Evolutionary conservation across 192 early-diverging fungal genomes (phyloP), one percentile per base, ranked within the genome.

Genomic region (Allomyces macrogynus): DNA sequence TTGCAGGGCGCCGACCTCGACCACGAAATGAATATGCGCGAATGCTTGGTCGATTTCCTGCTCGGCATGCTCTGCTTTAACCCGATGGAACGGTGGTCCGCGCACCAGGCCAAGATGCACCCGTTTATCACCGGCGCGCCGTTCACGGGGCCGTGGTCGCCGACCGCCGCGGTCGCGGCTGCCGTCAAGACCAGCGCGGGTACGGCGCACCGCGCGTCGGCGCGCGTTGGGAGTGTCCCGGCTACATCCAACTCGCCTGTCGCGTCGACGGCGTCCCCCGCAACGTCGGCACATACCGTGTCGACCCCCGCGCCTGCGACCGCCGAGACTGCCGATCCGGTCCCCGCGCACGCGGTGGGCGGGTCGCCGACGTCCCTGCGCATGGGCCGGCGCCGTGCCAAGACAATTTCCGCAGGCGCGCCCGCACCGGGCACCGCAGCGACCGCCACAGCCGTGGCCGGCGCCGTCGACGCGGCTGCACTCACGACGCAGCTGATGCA

Each of bases 41-140:
- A 77, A 18, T 83, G 87, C 9, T 86, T 99, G 60, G 82, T 92
- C 49, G 93, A 99, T 73, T 99, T 99, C 75, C 69, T 96, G 23
- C 77, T 83, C 32, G 93, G 93, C 16, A 73, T 99, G 23, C 74
- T 99, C 57, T 85, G 86, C 57, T 67, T 96, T 25, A 93, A 99
- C 65, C 93, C 92, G 1, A 80, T 89, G 65, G 89, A 89, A 71
- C 80, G 95, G 63, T 96, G 93, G 93, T 87, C 91, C 11, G 93
- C 95, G 20, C 87, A 90, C 49, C 91, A 99, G 72, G 95, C 95
- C 3, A 80, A 85, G n/a, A 74, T 87, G 70, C 95, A 99, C 66
- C 95, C 95, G 10, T 96, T 99, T 70, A 91, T 96, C 61, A 96
- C 93, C 0, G 92, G 91, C 4, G 87, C 92, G 69, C 75, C 76